phyloP scores from a whole-genome alignment of 164 flowering plant genomes.

The Vitis riparia region DNA sequence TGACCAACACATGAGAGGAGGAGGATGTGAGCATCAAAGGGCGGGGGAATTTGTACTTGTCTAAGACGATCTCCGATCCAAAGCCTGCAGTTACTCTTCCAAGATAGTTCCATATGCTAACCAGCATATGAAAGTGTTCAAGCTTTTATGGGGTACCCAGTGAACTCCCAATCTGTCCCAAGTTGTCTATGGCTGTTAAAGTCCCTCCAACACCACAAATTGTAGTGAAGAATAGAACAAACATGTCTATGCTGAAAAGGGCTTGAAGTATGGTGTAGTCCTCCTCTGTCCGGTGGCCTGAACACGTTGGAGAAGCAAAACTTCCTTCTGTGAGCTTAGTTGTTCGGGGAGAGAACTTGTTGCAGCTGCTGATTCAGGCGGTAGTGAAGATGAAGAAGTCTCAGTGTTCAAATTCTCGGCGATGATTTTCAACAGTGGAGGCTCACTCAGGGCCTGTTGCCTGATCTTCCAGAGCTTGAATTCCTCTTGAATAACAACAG shows the following conservation, averaged over 20 bases:
- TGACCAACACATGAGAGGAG: constrained; percentile 42
- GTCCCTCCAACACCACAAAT: constrained; percentile 40
- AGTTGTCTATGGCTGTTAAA: constrained; percentile 38
- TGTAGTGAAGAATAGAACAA: constrained; percentile 26
- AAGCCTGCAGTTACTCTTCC: constrained; percentile 45
- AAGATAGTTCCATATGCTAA: constrained; percentile 57
- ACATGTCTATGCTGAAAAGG: constrained; percentile 41
- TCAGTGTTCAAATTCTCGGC: constrained; percentile 10
- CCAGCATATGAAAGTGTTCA: constrained; percentile 45
- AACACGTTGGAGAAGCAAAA: constrained; percentile 29
- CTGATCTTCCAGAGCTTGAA: constrained; percentile 14
- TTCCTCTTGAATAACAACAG: constrained; percentile 30
- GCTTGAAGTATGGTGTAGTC: constrained; percentile 45
- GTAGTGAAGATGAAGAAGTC: no score
- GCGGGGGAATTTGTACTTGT: constrained; percentile 45
- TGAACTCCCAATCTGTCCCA: constrained; percentile 48
- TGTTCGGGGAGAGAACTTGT: background rate
- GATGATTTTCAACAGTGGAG: constrained; percentile 12
- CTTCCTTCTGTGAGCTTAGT: background rate
- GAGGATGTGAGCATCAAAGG: constrained; percentile 47
- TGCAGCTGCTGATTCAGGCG: no score
- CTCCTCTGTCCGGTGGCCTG: constrained; percentile 33
- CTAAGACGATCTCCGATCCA: constrained; percentile 38
- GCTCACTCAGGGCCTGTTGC: background rate
- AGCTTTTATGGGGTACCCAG: constrained; percentile 33